A percentile compares a stretch with the other conserved stretches of the same genome.
phyloP scores from a whole-genome alignment of 2,329 filamentous ascomycete genomes.

The Neopestalotiopsis sp. region DNA sequence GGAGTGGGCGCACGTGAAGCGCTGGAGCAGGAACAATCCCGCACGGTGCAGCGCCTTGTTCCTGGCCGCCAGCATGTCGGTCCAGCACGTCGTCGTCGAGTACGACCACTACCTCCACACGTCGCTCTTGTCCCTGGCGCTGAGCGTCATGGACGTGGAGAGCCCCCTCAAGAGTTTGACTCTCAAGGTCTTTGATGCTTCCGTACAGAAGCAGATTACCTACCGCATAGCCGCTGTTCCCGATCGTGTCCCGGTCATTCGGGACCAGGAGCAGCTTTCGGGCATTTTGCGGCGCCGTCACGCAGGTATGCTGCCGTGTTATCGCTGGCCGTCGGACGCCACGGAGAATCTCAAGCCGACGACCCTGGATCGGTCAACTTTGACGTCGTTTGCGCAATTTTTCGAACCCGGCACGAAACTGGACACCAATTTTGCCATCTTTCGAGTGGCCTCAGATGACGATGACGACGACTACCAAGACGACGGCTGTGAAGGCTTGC shows the following conservation, averaged over 20 bases:
- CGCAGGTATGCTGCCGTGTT: slow-evolving; percentile 11
- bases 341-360: slow-evolving; percentile 7
- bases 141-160: slow-evolving; percentile 10
- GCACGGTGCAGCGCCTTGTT: slow-evolving; percentile 12
- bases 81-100: slow-evolving; percentile 19
- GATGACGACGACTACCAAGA: neutral
- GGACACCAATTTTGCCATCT: slow-evolving; percentile 15
- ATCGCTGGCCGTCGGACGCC: neutral
- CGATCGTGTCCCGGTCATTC: neutral
- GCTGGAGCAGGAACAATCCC: slow-evolving; percentile 9
- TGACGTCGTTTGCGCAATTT: neutral
- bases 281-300: neutral
- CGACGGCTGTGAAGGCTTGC: neutral
- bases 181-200: slow-evolving; percentile 5
- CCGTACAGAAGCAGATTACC: neutral
- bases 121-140: slow-evolving; percentile 2
- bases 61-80: slow-evolving; percentile 14
- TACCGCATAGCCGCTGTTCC: slow-evolving; percentile 7
- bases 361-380: neutral
- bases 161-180: slow-evolving; percentile 16
- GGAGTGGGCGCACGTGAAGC: slow-evolving; percentile 16
- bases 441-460: slow-evolving; percentile 5
- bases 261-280: neutral
- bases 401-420: slow-evolving; percentile 4
- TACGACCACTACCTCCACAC: slow-evolving; percentile 13